Evolutionary conservation across 2,329 filamentous ascomycete genomes (phyloP).

Genomic region (Uncinocarpus reesii): DNA sequence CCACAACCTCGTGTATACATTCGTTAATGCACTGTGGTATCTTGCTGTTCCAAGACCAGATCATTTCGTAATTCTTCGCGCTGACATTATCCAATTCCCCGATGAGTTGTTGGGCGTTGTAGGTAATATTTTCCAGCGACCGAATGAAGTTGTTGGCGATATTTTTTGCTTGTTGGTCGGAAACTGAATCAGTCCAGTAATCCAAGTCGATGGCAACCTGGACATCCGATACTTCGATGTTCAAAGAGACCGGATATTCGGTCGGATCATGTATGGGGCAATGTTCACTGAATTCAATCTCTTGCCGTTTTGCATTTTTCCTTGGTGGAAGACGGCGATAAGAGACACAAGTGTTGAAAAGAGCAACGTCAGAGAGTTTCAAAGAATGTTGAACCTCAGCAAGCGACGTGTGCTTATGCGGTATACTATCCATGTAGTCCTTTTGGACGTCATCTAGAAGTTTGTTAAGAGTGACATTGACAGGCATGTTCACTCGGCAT

Average conservation of each 20-base stretch:
- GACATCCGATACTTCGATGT: constrained; percentile 39
- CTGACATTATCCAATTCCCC: constrained; percentile 32
- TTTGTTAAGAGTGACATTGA: constrained; percentile 27
- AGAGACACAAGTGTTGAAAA: constrained; percentile 43
- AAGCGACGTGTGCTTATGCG: constrained; percentile 36
- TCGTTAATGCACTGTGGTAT: constrained; percentile 20
- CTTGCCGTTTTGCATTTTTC: constrained; percentile 17
- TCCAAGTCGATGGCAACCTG: constrained; percentile 31
- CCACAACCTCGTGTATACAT: constrained; percentile 25
- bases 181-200: constrained; percentile 36
- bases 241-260: constrained; percentile 41
- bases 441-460: constrained; percentile 36
- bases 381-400: constrained; percentile 41
- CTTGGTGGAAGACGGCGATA: constrained; percentile 36
- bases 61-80: constrained; percentile 25
- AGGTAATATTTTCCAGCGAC: constrained; percentile 32
- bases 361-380: constrained; percentile 28
- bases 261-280: constrained; percentile 39
- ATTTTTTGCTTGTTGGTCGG: constrained; percentile 30
- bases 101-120: constrained; percentile 27
- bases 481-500: constrained; percentile 17
- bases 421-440: constrained; percentile 39
- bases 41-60: constrained; percentile 25
- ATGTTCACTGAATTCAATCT: constrained; percentile 32
- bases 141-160: constrained; percentile 32